Evolutionary conservation across 2,329 filamentous ascomycete genomes (phyloP).

Genomic region (Capronia americana): DNA sequence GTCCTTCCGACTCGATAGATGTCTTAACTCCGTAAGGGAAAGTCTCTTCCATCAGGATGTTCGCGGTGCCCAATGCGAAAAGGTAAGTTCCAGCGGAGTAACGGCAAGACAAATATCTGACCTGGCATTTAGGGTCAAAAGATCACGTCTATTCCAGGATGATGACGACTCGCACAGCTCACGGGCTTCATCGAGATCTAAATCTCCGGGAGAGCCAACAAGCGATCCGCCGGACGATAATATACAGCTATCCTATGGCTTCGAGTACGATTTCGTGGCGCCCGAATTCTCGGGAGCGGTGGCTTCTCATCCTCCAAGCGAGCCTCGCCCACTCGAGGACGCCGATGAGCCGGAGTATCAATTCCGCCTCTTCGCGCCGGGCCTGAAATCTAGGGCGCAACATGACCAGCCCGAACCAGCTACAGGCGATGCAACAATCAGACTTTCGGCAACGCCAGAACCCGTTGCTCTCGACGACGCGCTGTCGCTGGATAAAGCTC

Average conservation of each 20-base stretch:
- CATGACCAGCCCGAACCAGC: not conserved
- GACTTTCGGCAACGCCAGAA: conserved; percentile 30
- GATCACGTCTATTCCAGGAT: conserved; percentile 25
- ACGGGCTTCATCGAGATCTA: conserved; percentile 17
- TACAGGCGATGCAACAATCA: conserved; percentile 22
- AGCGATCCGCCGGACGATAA: conserved; percentile 1
- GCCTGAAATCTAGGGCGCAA: not conserved
- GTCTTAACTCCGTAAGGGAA: not conserved
- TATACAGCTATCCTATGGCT: conserved; percentile 30
- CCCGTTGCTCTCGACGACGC: conserved; percentile 17
- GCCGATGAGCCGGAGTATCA: conserved; percentile 31
- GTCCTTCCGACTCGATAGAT: not conserved
- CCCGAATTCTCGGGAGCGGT: not conserved
- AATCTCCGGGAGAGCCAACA: not conserved
- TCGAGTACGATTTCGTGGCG: conserved; percentile 38
- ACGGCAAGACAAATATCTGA: not conserved
- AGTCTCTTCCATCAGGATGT: conserved; percentile 16
- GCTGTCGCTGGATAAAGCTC: conserved; percentile 20
- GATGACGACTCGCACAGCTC: conserved; percentile 16
- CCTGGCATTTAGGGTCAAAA: conserved; percentile 25
- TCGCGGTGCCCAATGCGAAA: conserved; percentile 32
- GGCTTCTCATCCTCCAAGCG: not conserved
- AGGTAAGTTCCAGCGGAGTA: conserved; percentile 19
- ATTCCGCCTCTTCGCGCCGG: conserved; percentile 35
- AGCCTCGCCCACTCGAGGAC: conserved; percentile 7